Percentiles rank a stretch among this genome's conserved stretches.
Conservation (phyloP, 2,329 filamentous ascomycete genomes). For the Fusarium brevicatenulatum region DNA sequence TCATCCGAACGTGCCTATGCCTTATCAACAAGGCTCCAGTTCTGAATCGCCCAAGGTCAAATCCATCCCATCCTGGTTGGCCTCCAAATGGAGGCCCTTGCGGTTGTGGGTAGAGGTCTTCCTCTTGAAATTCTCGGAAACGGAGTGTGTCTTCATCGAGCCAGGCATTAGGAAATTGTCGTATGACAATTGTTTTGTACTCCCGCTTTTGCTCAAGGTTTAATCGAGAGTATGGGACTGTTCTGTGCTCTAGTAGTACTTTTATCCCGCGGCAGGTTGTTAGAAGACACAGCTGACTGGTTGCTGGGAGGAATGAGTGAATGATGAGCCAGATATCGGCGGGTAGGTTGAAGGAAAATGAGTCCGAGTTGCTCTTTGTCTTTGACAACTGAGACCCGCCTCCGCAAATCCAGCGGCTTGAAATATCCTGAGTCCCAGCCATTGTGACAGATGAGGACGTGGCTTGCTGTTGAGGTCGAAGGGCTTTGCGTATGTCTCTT, state of each 20-base stretch:
- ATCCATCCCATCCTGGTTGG: neutral
- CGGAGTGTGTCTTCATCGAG: neutral
- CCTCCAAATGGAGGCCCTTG: neutral
- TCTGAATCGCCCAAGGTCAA: accelerated
- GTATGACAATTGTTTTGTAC: neutral
- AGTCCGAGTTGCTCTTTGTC: neutral
- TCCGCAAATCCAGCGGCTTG: no score
- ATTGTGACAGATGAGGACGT: neutral
- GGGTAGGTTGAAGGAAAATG: neutral
- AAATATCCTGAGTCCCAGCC: neutral
- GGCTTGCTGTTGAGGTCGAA: neutral
- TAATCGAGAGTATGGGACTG: accelerated
- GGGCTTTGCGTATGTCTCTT: neutral
- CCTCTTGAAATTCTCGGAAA: neutral
- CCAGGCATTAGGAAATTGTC: conserved; percentile 4
- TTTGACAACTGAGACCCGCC: no score
- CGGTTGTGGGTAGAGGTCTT: neutral
- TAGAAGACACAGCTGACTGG: neutral
- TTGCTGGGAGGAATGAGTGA: neutral
- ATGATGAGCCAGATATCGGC: neutral
- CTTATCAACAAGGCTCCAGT: neutral
- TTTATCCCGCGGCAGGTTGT: neutral
- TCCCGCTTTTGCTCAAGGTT: neutral
- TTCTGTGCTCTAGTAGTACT: neutral
- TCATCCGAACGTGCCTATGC: conserved; percentile 2